These are phyloP conservation scores for Grigorovia yakushimaensis DNA, from an alignment of 805 yeast species.

Conservation along the genomic window DNA sequence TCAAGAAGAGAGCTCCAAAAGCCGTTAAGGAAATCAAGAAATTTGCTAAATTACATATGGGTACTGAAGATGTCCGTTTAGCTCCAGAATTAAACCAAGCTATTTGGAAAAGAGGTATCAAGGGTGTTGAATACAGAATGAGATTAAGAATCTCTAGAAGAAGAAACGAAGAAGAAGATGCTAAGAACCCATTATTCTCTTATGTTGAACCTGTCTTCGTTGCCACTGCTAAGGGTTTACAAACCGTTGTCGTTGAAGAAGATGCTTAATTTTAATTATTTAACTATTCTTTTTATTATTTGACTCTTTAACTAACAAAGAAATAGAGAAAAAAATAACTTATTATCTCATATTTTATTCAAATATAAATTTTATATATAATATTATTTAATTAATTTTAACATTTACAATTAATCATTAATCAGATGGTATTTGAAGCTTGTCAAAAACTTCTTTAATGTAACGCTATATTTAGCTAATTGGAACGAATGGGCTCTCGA, in stretches of 20 bases:
- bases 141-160: conserved; percentile 98
- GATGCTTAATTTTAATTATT: conserved; percentile 33
- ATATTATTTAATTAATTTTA: neutral
- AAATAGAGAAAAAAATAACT: neutral
- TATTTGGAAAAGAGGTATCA: conserved; percentile 99
- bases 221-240: conserved; percentile 92
- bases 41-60: conserved; percentile 98
- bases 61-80: conserved; percentile 97
- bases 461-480: too few relatives aligned
- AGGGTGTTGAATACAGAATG: conserved; percentile 97
- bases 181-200: conserved; percentile 94
- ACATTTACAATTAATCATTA: neutral
- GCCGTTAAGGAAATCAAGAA: conserved; percentile 99
- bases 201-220: conserved; percentile 96
- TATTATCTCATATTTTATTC: neutral
- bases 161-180: conserved; percentile 99
- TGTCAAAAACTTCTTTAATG: too few relatives aligned
- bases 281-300: neutral
- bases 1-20: conserved; percentile 99
- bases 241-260: conserved; percentile 93
- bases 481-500: too few relatives aligned
- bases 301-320: neutral
- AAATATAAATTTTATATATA: neutral
- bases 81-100: conserved; percentile 98
- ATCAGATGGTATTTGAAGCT: too few relatives aligned